Evolutionary conservation across 306 rosid genomes (phyloP), one percentile per base, ranked within the genome.

Genomic region (Pterocarpus santalinus): DNA sequence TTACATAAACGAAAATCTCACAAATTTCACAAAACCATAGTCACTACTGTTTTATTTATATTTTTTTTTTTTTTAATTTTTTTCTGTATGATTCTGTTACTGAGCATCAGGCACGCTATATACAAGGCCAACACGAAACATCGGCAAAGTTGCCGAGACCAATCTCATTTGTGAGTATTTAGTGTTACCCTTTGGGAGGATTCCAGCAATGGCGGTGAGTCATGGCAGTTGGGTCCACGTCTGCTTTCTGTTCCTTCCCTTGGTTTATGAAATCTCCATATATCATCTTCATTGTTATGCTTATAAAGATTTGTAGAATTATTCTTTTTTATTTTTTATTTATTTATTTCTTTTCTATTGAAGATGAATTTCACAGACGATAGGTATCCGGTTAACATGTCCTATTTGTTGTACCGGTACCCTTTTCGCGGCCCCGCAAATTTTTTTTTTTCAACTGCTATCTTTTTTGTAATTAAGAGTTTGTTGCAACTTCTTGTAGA

Each of bases 171-270:
- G 61, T 3, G 76, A 72, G 56, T 15, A 44, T 41, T 57, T 43
- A 38, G 62, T 0, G 17, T 5, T 4, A 34, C 52, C 15, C 68
- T 3, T 58, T 56, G 22, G 28, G 52, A 73, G 44, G 14, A 62
- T 76, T 53, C 7, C 38, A 5, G 75, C 86, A 55, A 94, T 94
- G 98, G 89, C 91, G 49, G 55, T 46, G 61, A 77, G 41, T 13
- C 89, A 86, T 63, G 94, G 90, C 65, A 91, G 69, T 65, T 94
- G 97, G 98, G 51, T 85, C 80, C 87, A 92, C 97, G 98, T 94
- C 7, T 57, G 36, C 56, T 72, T 41, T 62, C 53, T 78, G 57
- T 72, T 39, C 53, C 61, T 46, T 4, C 72, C 13, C 65, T 67
- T 68, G 35, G 5, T 30, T 55, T 67, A 41, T 12, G 2, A 39